Evolutionary conservation across 169 alveolate genomes (phyloP).

Genomic region (Plasmodium malariae): DNA sequence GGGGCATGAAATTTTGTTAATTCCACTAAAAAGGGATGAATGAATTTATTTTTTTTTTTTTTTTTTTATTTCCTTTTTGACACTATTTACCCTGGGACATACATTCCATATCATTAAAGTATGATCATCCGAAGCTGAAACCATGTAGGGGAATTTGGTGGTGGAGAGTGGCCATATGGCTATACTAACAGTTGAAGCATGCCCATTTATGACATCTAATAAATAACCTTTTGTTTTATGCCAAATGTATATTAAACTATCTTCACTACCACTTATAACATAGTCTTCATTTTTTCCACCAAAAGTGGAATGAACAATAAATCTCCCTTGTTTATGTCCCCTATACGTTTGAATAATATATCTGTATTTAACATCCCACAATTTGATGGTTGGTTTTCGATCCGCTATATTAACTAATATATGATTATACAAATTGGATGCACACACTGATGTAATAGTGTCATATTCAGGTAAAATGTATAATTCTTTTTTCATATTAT

Average conservation of each 20-base stretch:
- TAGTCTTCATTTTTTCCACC: slow-evolving; percentile 90
- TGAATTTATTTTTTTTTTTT: slow-evolving; percentile 28
- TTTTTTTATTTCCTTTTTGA: slow-evolving; percentile 4
- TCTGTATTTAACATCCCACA: slow-evolving; percentile 86
- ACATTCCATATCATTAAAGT: slow-evolving; percentile 84
- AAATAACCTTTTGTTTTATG: slow-evolving; percentile 86
- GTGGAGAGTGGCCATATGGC: slow-evolving; percentile 86
- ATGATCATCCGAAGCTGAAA: slow-evolving; percentile 85
- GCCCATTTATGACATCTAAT: slow-evolving; percentile 85
- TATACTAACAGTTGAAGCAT: slow-evolving; percentile 89
- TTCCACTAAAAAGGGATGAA: slow-evolving; percentile 55
- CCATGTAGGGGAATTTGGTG: slow-evolving; percentile 75
- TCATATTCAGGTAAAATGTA: slow-evolving; percentile 83
- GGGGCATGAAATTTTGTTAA: slow-evolving; percentile 7
- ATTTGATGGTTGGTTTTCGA: slow-evolving; percentile 83
- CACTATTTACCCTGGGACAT: slow-evolving; percentile 15
- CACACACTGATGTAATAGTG: slow-evolving; percentile 79
- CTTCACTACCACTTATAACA: slow-evolving; percentile 91
- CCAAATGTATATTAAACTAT: slow-evolving; percentile 91
- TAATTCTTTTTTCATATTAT: slow-evolving; percentile 56
- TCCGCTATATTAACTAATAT: slow-evolving; percentile 85
- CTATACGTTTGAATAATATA: slow-evolving; percentile 86
- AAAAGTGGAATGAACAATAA: slow-evolving; percentile 85
- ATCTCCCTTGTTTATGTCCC: slow-evolving; percentile 90
- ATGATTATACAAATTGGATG: slow-evolving; percentile 80